Evolutionary conservation across 73 alveolate genomes (phyloP), one percentile per base, ranked within the genome.

Genomic region (Stentor coeruleus): DNA sequence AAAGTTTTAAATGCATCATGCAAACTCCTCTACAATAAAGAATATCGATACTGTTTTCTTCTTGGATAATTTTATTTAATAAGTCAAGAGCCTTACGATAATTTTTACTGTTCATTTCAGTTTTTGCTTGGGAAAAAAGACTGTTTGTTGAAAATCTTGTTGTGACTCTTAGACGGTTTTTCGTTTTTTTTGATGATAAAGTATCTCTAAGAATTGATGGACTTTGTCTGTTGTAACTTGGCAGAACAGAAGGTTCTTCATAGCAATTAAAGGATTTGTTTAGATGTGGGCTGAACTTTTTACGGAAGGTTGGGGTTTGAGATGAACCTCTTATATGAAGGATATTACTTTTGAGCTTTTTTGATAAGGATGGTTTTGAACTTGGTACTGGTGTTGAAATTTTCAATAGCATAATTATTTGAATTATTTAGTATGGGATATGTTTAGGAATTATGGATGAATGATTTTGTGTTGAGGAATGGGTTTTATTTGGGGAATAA

Each of bases 21-120:
- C 79, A 66, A 66, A 66, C 79, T 20, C 79, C 79, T 66, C 79
- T 20, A 31, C 39, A 20, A 66, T 66, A 66, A 14, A 26, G 14
- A 20, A 26, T 40, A 31, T 66, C 79, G n/a, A 26, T 14, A 66
- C 79, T 66, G 49, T 26, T 15, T 20, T 66, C 37, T 20, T 66
- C 79, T 20, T 66, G 66, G 20, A 49, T 49, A 6, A 49, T 20
- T 49, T 20, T 6, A 20, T 49, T 49, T 20, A 49, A 49, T 20
- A 49, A 49, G 66, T 49, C 66, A 6, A 49, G 20, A 49, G 66
- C 66, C 20, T 49, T 49, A 11, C 66, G 66, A 20, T 49, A 49
- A 20, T 49, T 49, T 20, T 49, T 49, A 6, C 66, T 20, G 6
- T 6, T 11, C 66, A 49, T 49, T 20, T 49, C 66, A 11, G 28